phyloP scores from a whole-genome alignment of 1,284 basidiomycete species.

The Malassezia brasiliensis region DNA sequence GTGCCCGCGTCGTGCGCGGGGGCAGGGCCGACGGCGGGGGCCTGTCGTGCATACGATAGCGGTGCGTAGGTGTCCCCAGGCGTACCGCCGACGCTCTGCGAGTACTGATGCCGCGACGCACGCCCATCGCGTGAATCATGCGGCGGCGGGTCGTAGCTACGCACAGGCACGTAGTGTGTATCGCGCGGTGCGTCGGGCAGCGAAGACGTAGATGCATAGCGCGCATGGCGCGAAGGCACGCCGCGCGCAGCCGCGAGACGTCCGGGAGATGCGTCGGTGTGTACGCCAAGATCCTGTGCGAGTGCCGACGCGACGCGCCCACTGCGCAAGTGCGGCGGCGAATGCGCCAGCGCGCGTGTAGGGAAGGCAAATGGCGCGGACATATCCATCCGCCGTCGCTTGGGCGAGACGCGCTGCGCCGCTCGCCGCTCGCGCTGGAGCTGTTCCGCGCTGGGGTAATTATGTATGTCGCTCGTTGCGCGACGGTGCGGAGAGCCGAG shows the following conservation, averaged over 20 bases:
- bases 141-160: slow-evolving; percentile 8
- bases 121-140: not conserved
- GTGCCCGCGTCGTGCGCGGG: too few species aligned
- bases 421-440: too few species aligned
- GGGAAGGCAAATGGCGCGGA: not conserved
- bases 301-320: not conserved
- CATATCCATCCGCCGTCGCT: slow-evolving; percentile 2
- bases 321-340: not conserved
- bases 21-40: too few species aligned
- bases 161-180: slow-evolving; percentile 6
- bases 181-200: not conserved
- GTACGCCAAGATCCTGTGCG: slow-evolving; percentile 1
- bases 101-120: not conserved
- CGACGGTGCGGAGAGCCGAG: not conserved
- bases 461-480: too few species aligned
- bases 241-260: not conserved
- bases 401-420: not conserved
- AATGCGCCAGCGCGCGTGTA: not conserved
- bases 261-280: not conserved
- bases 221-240: slow-evolving; percentile 1
- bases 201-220: not conserved
- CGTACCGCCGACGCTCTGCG: too few species aligned
- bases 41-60: too few species aligned
- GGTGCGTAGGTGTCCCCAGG: too few species aligned
- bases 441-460: too few species aligned